A percentile compares a stretch with the other conserved stretches of the same genome.
Conservation (phyloP, 1,284 basidiomycete genomes). For the Pterulicium gracile region DNA sequence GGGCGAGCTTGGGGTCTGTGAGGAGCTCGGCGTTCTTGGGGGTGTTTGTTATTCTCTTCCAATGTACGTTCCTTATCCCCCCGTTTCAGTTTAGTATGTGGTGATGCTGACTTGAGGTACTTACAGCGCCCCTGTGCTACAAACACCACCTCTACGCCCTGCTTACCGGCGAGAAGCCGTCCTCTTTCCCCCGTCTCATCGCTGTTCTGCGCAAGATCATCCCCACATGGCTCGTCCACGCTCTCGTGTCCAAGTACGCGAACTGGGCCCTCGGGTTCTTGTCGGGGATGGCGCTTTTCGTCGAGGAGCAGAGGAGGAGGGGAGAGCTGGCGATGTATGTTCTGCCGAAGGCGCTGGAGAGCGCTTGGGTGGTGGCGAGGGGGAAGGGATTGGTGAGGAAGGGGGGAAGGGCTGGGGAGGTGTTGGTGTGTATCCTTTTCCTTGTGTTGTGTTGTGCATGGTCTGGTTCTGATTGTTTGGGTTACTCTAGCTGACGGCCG, state of each 20-base stretch:
- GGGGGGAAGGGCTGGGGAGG: conserved; percentile 62
- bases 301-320: conserved; percentile 78
- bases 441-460: conserved; percentile 4
- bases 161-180: conserved; percentile 35
- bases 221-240: conserved; percentile 36
- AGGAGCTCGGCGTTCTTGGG: conserved; percentile 87
- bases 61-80: conserved; percentile 35
- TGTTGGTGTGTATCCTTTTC: conserved; percentile 34
- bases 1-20: conserved; percentile 63
- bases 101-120: conserved; percentile 5
- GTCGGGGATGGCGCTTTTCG: conserved; percentile 71
- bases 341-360: conserved; percentile 85
- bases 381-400: conserved; percentile 71
- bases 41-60: conserved; percentile 78
- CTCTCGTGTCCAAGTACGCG: conserved; percentile 58
- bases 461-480: conserved; percentile 3
- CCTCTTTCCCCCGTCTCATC: conserved; percentile 16
- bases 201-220: conserved; percentile 26
- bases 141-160: conserved; percentile 49
- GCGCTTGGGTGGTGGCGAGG: conserved; percentile 73
- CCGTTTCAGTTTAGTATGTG: neutral
- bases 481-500: conserved; percentile 49
- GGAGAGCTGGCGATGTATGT: conserved; percentile 93
- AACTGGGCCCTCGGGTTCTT: conserved; percentile 73
- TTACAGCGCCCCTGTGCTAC: conserved; percentile 62